Evolutionary conservation across 163 green algal species (phyloP), one percentile per base, ranked within the genome.

Genomic region (Scenedesmus sp.): DNA sequence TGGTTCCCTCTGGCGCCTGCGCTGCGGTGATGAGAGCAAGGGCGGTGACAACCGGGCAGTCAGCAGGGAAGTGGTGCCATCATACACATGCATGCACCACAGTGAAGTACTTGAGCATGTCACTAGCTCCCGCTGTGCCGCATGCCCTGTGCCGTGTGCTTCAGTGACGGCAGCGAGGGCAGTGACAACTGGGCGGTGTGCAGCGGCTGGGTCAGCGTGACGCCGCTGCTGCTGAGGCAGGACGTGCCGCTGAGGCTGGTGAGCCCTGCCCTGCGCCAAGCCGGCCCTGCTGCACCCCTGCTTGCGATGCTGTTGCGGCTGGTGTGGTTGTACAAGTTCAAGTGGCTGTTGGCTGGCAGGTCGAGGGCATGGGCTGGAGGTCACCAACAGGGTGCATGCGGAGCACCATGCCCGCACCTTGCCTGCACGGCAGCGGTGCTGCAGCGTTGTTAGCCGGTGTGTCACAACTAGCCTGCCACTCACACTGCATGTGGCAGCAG

Each of bases 21-120:
- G 15, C 22, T 84, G 81, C 83, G 90, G 85, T 35, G 93, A 95
- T n/a, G 53, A 87, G 35, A 89, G 53, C 13, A 89, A 94, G 82
- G 92, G 92, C 56, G 72, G 56, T 42, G 93, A 95, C 84, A 93
- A 44, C 37, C 93, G 85, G 86, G 93, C 93, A 13, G 70, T 95
- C 24, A 78, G 61, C n/a, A 89, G 85, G 56, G 87, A 85, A 33
- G 18, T 90, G 82, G 3, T 85, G 65, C 30, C 10, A 10, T 6
- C 46, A 6, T 53, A 53, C 46, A 16, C 10, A 53, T 6, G 20
- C 9, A 53, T 5, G n/a, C 13, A 44, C 37, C 24, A 68, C 35
- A 20, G n/a, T n/a, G n/a, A n/a, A n/a, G n/a, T n/a, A n/a, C n/a
- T n/a, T n/a, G n/a, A n/a, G n/a, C n/a, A n/a, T 56, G 15, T 56